Evolutionary conservation across 306 rosid species (phyloP), one percentile per base, ranked within the genome.

Genomic region (Lathyrus tuberosus): DNA sequence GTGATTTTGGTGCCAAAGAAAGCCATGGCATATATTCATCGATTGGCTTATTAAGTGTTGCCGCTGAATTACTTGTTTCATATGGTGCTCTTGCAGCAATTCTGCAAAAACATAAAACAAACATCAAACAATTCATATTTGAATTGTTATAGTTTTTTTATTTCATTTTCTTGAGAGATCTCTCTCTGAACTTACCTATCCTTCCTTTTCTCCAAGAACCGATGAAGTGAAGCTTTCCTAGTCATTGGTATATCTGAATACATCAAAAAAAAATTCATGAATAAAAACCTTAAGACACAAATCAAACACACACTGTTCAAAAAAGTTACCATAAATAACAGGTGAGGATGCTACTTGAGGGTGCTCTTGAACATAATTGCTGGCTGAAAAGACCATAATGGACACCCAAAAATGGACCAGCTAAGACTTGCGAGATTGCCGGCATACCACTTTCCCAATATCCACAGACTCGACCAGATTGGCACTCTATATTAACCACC

Each of bases 191-290:
- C 85, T 9, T 77, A 90, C 96, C 96, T 87, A 75, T 86, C 84
- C 80, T 84, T 90, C 43, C 96, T 84, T 81, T 87, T 90, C 82
- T 88, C 96, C 79, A 90, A 71, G 86, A 90, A 90, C 24, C 94
- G 87, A 49, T 87, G 84, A 5, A 90, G 91, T 63, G 96, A 90
- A 41, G 89, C 94, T 67, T 86, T 90, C 67, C 96, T 84, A 60
- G 89, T 86, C 83, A 88, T 79, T 2, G 98, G 98, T 14, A 94
- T 84, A 74, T 80, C 98, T 94, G 90, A 16, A 20, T 12, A 57
- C 14, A 64, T 12, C 68, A 63, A 70, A 11, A 58, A 0, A 6
- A 28, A 56, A 30, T 3, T 2, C 7, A 40, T 14, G n/a, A 74
- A 71, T 53, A 8, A 84, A 78, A 67, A 20, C 4, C 35, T 31